A percentile compares a stretch with the other conserved stretches of the same genome.
Conservation (phyloP, 306 rosid genomes). For the Betula pendula region DNA sequence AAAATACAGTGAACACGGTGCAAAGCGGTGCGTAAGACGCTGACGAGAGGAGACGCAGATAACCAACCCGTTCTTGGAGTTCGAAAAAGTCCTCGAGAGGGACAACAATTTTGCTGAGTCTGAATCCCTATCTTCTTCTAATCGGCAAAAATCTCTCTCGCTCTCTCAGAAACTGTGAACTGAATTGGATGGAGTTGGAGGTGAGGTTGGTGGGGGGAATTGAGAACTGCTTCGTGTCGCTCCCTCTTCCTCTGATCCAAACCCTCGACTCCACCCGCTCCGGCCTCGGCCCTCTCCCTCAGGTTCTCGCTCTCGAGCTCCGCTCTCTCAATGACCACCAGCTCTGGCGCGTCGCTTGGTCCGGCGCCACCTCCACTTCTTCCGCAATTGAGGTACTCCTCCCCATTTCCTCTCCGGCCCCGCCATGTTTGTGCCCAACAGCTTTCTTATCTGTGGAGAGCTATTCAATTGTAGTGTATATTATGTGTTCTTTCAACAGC, state of each 20-base stretch:
- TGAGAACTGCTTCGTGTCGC: slow-evolving; percentile 72
- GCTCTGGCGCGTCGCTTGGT: slow-evolving; percentile 81
- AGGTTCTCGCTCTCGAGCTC: slow-evolving; percentile 69
- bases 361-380: slow-evolving; percentile 82
- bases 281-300: slow-evolving; percentile 33
- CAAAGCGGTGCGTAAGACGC: neutral
- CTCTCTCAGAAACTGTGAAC: neutral
- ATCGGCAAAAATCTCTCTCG: neutral
- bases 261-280: slow-evolving; percentile 58
- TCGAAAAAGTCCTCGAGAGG: neutral
- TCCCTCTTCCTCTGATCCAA: slow-evolving; percentile 71
- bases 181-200: slow-evolving; percentile 52
- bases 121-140: neutral
- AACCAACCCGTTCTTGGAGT: neutral
- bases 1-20: too few relatives aligned
- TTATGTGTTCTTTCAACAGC: neutral
- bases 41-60: neutral
- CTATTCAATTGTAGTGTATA: neutral
- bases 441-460: neutral
- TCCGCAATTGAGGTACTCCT: slow-evolving; percentile 63
- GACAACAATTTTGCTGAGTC: neutral
- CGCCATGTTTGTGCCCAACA: neutral
- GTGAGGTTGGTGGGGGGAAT: slow-evolving; percentile 59
- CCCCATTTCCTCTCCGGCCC: neutral
- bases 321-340: slow-evolving; percentile 47